Base-by-base conservation (phyloP, 768 basidiomycete species). In the Amanita polypyramis region DNA sequence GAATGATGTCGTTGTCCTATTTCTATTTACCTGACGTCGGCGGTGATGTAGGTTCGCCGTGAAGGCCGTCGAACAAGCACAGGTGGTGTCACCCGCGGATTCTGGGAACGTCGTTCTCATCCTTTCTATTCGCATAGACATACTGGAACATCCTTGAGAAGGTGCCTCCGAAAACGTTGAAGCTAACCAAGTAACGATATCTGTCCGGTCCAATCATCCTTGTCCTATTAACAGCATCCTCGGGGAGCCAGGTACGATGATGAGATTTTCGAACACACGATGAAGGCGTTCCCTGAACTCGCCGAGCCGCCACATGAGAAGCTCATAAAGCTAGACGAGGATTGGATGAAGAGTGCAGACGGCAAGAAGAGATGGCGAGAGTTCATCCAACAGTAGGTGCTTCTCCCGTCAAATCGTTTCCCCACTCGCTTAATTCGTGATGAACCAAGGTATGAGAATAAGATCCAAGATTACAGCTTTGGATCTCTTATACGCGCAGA, bases 31-130 rank as follows among this genome's bases (percentile, higher is more conserved):
- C 25, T 27, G 25, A n/a, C 35, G 29, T 23, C n/a, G 36, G 41
- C 23, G 25, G 40, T 5, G 30, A 20, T 29, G 43, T 29, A 86
- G 84, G 59, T 92, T 93, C 61, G 90, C 90, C 20, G 95, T 99
- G 48, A 90, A 85, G 63, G 90, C 92, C 10, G 93, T 98, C 44
- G 94, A 99, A 62, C 92, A 98, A 55, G 90, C 94, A 38, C 90
- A 95, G 74, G 92, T 89, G 44, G 52, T 77, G 62, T n/a, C 25
- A 25, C 30, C 12, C n/a, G 29, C 36, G 48, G 37, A 23, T 46
- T 35, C 17, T n/a, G 29, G 14, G 10, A 25, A 25, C 23, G 17
- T 25, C 10, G 23, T 21, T 30, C 41, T 48, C 17, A 41, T 44
- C 38, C 30, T 46, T 32, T 19, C 38, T 40, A 27, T 34, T 32